phyloP scores from a whole-genome alignment of 495 filamentous ascomycete species.

The Neurospora sp. region DNA sequence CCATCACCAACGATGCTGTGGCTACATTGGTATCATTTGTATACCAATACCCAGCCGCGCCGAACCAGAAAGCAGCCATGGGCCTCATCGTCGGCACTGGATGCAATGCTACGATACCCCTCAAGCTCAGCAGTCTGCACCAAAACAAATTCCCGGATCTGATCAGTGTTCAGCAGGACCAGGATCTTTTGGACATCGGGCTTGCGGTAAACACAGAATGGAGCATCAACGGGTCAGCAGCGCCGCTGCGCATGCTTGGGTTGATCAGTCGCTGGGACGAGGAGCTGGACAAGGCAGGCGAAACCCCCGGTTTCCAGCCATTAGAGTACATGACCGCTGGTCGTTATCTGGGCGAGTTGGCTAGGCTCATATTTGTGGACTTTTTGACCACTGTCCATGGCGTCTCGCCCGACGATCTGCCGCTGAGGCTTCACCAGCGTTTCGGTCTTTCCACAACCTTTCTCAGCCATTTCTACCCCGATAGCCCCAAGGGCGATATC shows the following conservation, averaged over 20 bases:
- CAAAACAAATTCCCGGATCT: conserved; percentile 44
- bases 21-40: conserved; percentile 70
- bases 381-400: conserved; percentile 43
- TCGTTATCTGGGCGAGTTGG: conserved; percentile 76
- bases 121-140: conserved; percentile 54
- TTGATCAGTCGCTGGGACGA: conserved; percentile 65
- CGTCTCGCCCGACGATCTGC: conserved; percentile 32
- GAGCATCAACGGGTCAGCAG: conserved; percentile 66
- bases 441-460: conserved; percentile 66
- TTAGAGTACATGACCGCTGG: conserved; percentile 85
- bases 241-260: conserved; percentile 52
- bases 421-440: conserved; percentile 46
- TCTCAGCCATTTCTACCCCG: conserved; percentile 53
- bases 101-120: conserved; percentile 71
- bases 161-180: conserved; percentile 48
- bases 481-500: conserved; percentile 36
- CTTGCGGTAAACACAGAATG: conserved; percentile 82
- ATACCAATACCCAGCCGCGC: conserved; percentile 40
- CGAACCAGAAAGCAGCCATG: conserved; percentile 50
- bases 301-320: conserved; percentile 71
- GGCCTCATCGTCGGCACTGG: conserved; percentile 78
- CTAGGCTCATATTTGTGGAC: conserved; percentile 59
- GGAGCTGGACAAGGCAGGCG: conserved; percentile 51
- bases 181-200: conserved; percentile 42
- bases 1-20: conserved; percentile 75